Percentiles rank a stretch among this genome's conserved stretches.
Conservation (phyloP, 1,139 yeast genomes). For the Geotrichum citri-aurantii region DNA sequence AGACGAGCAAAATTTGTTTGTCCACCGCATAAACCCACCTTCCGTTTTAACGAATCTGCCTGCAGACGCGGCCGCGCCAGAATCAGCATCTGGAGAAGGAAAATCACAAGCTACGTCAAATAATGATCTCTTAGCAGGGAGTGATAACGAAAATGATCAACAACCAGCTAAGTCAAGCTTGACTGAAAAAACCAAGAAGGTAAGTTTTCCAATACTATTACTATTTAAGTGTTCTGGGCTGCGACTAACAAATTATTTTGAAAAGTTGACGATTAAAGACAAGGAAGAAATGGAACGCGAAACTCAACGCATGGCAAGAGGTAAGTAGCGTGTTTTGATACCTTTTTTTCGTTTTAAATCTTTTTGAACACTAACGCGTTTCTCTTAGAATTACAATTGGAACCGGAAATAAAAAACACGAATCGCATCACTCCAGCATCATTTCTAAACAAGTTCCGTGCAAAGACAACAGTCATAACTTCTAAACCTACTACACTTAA, state of each 20-base stretch:
- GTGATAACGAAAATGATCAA: not conserved
- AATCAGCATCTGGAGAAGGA: not conserved
- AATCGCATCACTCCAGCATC: constrained; percentile 23
- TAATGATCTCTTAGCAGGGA: not conserved
- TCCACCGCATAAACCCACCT: not conserved
- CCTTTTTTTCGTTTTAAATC: not conserved
- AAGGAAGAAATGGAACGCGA: constrained; percentile 32
- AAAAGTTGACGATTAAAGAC: constrained; percentile 27
- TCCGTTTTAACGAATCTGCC: not conserved
- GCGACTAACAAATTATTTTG: not conserved
- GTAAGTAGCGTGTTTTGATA: constrained; percentile 9
- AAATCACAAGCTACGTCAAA: not conserved
- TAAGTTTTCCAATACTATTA: not conserved
- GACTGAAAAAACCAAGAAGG: not conserved
- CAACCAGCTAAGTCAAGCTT: not conserved
- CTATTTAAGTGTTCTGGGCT: not conserved
- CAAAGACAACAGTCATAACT: not conserved
- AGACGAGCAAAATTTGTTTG: constrained; percentile 2
- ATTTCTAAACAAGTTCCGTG: constrained; percentile 24
- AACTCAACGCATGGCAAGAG: constrained; percentile 31
- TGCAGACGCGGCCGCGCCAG: not conserved
- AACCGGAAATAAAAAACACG: constrained; percentile 26
- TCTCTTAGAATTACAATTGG: constrained; percentile 24
- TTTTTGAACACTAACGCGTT: not conserved
- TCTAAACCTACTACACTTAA: not conserved